Evolutionary conservation across 345 rosid genomes (phyloP), one percentile per base, ranked within the genome.

Genomic region (Salix caprea): DNA sequence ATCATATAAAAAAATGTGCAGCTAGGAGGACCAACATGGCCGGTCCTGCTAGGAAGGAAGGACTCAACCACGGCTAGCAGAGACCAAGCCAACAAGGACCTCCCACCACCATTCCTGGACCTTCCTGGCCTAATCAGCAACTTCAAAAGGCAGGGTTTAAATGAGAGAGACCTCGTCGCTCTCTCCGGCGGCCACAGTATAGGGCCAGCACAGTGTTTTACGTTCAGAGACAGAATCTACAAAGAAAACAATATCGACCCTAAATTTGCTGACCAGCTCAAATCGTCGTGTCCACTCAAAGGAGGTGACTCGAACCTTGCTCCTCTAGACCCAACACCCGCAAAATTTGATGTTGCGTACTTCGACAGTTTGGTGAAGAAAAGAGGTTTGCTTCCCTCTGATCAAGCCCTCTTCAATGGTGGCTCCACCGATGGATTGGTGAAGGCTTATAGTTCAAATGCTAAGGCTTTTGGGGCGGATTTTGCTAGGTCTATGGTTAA

Each of bases 21-120:
- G 90, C 74, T 88, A 65, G 87, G 89, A 4, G 90, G 92, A 24
- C 79, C 87, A 4, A 76, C 74, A 28, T 91, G 95, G 94, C 58
- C 66, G 0, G 92, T 89, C 62, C 78, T 24, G 13, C 65, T 91
- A 36, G 92, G 94, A 14, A 86, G 94, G 65, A 88, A 88, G 84
- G 94, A 88, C 74, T 86, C 94, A 6, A 81, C 86, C 39, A 85
- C 87, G 0, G 89, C 91, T 52, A 52, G 58, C 73, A 68, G 61
- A 7, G 52, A 83, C 1, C 11, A 69, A 5, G 88, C 90, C 3
- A 26, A 83, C 60, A 3, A 0, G 0, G 74, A 83, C 79, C 48
- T 88, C 3, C 89, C 91, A 2, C 5, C 84, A 1, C 90, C 90
- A 14, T 72, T 65, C 52, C 9, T 75, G 82, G 79, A 82, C 74